Percentiles rank a stretch among this genome's conserved stretches.
phyloP scores from a whole-genome alignment of 495 filamentous ascomycete genomes.

The Hypoxylon subgilvum region DNA sequence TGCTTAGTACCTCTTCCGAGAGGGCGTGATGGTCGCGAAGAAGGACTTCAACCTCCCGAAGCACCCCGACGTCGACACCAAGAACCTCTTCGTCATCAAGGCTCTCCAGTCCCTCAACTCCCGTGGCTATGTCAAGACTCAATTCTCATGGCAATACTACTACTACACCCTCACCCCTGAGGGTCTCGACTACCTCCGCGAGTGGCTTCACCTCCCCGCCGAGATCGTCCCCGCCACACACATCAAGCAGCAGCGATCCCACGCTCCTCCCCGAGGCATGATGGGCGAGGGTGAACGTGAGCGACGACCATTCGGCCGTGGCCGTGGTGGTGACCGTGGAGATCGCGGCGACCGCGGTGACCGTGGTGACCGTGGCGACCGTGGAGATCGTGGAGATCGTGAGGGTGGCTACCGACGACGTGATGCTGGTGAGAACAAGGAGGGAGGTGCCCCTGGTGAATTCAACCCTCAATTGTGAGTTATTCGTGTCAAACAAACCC shows the following conservation, averaged over 20 bases:
- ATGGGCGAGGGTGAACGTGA: conserved; percentile 88
- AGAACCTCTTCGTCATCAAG: conserved; percentile 99
- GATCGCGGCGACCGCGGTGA: conserved; percentile 65
- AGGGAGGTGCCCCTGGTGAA: conserved; percentile 92
- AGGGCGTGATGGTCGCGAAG: conserved; percentile 98
- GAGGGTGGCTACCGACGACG: conserved; percentile 93
- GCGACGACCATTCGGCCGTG: conserved; percentile 69
- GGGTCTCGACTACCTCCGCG: conserved; percentile 99
- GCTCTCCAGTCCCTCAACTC: conserved; percentile 96
- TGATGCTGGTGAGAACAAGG: conserved; percentile 87
- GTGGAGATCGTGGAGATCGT: conserved; percentile 73
- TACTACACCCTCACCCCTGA: conserved; percentile 99
- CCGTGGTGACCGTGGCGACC: conserved; percentile 73
- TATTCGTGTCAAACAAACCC: too few species aligned
- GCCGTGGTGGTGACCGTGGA: conserved; percentile 68
- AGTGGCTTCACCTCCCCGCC: conserved; percentile 99
- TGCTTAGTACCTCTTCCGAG: conserved; percentile 94
- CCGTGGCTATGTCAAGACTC: conserved; percentile 97
- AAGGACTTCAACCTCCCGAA: conserved; percentile 96
- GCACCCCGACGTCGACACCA: conserved; percentile 94
- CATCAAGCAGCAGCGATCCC: conserved; percentile 99
- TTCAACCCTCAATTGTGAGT: conserved; percentile 91
- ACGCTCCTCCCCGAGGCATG: conserved; percentile 98
- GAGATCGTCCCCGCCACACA: conserved; percentile 99
- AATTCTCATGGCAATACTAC: conserved; percentile 99